Evolutionary conservation across 164 flowering plant genomes (phyloP).

Genomic region (Malania oleifera): DNA sequence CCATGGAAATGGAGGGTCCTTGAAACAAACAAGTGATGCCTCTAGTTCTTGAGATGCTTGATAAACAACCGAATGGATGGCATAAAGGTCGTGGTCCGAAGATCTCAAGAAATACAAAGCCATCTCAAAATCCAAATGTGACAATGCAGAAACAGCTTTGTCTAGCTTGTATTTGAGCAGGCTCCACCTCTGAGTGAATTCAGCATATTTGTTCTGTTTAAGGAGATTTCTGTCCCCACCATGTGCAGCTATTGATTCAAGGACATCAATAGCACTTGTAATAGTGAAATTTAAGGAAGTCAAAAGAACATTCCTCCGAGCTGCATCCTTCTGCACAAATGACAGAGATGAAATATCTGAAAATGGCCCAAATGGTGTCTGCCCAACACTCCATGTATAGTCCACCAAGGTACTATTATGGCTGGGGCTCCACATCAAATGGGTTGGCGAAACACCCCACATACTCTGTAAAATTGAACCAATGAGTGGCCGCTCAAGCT

Average conservation of each 20-base stretch:
- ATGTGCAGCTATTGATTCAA: conserved; percentile 65
- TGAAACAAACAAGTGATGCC: conserved; percentile 85
- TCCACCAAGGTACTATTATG: conserved; percentile 82
- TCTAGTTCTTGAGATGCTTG: conserved; percentile 78
- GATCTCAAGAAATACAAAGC: conserved; percentile 71
- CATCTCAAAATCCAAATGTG: conserved; percentile 81
- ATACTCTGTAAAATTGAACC: conserved; percentile 91
- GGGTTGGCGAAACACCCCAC: conserved; percentile 99
- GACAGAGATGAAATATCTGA: conserved; percentile 70
- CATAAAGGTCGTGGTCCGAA: conserved; percentile 80
- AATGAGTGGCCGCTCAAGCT: conserved; percentile 79
- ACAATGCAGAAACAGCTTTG: conserved; percentile 70
- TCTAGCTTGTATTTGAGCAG: conserved; percentile 86
- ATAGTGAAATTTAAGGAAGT: conserved; percentile 75
- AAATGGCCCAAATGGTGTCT: conserved; percentile 98
- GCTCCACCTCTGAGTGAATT: conserved; percentile 82
- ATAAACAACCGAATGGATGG: conserved; percentile 75
- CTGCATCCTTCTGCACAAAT: conserved; percentile 95
- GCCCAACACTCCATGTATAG: conserved; percentile 96
- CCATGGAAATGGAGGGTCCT: conserved; percentile 98
- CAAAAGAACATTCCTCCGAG: conserved; percentile 72
- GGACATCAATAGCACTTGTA: conserved; percentile 74
- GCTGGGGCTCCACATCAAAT: conserved; percentile 78
- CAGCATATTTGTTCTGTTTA: conserved; percentile 42
- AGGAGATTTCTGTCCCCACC: conserved; percentile 80